phyloP scores from a whole-genome alignment of 176 grass and related monocot genomes.

The Microstegium vimineum region DNA sequence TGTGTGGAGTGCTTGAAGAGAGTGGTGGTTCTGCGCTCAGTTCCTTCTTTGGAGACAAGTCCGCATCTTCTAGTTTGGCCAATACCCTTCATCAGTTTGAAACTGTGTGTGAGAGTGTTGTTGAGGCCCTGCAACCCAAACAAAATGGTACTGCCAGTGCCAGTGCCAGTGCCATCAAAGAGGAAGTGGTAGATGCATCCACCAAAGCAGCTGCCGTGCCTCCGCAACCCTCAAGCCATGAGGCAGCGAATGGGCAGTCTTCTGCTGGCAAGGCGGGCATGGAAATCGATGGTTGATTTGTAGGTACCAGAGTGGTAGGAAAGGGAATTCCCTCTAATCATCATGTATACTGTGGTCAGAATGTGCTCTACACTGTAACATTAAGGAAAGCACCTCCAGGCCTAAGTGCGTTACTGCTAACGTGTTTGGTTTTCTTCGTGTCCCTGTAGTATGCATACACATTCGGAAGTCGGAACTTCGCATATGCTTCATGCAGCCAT shows the following conservation, averaged over 20 bases:
- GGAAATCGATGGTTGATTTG: constrained; percentile 29
- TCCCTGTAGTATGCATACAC: background rate
- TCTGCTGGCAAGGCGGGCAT: background rate
- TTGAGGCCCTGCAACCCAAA: constrained; percentile 35
- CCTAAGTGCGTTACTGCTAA: background rate
- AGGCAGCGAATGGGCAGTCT: background rate
- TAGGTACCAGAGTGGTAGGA: background rate
- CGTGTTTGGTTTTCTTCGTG: background rate
- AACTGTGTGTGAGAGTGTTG: constrained; percentile 43
- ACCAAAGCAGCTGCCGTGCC: background rate
- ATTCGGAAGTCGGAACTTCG: background rate
- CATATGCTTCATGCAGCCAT: background rate
- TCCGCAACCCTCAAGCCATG: background rate
- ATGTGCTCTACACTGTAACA: background rate
- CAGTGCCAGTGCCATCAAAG: background rate
- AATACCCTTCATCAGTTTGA: constrained; percentile 59
- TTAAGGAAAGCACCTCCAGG: background rate
- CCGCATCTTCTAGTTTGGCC: constrained; percentile 44
- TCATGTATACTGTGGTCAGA: background rate
- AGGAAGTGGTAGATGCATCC: constrained; percentile 6
- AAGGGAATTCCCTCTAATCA: background rate
- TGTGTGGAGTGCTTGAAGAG: constrained; percentile 72
- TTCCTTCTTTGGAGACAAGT: constrained; percentile 57
- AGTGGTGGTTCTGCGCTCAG: constrained; percentile 46
- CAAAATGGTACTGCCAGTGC: constrained; percentile 13